Evolutionary conservation across 352 stramenopile species (phyloP), one percentile per base, ranked within the genome.

Genomic region (Phytophthora sp.): DNA sequence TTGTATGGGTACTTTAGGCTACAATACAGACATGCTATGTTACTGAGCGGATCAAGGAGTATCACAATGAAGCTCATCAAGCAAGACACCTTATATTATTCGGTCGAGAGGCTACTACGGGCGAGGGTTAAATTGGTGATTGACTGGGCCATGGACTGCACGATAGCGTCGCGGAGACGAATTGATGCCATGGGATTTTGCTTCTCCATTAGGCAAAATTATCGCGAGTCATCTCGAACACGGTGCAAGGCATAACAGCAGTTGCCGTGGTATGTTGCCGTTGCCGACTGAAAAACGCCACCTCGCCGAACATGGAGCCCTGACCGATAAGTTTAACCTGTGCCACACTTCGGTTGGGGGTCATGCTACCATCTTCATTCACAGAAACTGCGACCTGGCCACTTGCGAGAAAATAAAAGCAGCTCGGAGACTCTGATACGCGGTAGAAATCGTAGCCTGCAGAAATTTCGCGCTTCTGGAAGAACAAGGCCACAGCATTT

Each of bases 241-340:
- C 78, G n/a, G 79, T 68, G 59, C 75, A 83, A 2, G 59, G 53
- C 34, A 75, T 66, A 23, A 68, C 66, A 1, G 79, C 72, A 6
- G 54, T 53, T 9, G 77, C 82, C 6, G 51, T 66, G 55, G 87
- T 76, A 37, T 78, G 64, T 11, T 80, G 78, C 5, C 52, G 63
- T 58, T 91, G 84, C 8, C 58, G 28, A 27, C 78, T 66, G 50
- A 91, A 91, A 44, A 91, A 93, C 38, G 88, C 74, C 10, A 90
- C 82, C 56, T 93, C 82, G 39, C 84, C 84, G 60, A 93, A 93
- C 69, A 93, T 84, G 11, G 76, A 76, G 4, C 77, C 74, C 0
- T 77, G 74, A 7, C 83, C 70, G 34, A 87, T 68, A 9, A 69
- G 66, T 54, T 88, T 75, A 17, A 90, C 43, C 54, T 84, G 43